Conservation (phyloP, 768 basidiomycete genomes). For the Trametes cinnabarina region DNA sequence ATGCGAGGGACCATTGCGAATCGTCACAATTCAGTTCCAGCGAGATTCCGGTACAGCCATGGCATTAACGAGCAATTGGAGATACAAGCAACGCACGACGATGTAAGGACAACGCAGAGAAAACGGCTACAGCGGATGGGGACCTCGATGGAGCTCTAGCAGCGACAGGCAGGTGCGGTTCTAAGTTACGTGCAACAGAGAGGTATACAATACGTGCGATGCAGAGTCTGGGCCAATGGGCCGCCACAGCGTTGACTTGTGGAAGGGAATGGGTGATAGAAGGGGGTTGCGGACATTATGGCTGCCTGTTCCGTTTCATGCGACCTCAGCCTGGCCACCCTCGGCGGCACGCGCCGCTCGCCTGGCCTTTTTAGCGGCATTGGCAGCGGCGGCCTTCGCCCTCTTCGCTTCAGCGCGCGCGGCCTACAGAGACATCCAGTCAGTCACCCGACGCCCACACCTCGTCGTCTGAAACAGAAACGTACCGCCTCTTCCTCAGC, state of each 20-base stretch:
- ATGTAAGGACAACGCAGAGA: background rate
- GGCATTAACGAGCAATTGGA: background rate
- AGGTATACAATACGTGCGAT: conserved; percentile 21
- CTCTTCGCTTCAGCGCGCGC: conserved; percentile 79
- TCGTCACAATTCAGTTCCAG: no score
- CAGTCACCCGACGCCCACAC: background rate
- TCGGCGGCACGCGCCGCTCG: conserved; percentile 33
- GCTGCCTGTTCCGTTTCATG: background rate
- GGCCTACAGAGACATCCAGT: conserved; percentile 29
- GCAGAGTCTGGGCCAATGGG: conserved; percentile 7
- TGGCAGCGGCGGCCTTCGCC: conserved; percentile 80
- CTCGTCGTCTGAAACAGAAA: background rate
- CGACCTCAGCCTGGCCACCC: background rate
- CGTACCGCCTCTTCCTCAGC: conserved; percentile 83
- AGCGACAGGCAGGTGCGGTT: conserved; percentile 5
- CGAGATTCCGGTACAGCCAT: background rate
- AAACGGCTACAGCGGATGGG: background rate
- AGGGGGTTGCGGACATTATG: no score
- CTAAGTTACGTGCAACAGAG: conserved; percentile 18
- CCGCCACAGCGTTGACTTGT: background rate
- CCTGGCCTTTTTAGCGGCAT: conserved; percentile 88
- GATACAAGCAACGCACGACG: background rate
- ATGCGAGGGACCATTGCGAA: no score
- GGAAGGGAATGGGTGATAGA: background rate
- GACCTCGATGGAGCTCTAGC: background rate